Evolutionary conservation across 164 flowering plant species (phyloP).

Genomic region (Akebia trifoliata): DNA sequence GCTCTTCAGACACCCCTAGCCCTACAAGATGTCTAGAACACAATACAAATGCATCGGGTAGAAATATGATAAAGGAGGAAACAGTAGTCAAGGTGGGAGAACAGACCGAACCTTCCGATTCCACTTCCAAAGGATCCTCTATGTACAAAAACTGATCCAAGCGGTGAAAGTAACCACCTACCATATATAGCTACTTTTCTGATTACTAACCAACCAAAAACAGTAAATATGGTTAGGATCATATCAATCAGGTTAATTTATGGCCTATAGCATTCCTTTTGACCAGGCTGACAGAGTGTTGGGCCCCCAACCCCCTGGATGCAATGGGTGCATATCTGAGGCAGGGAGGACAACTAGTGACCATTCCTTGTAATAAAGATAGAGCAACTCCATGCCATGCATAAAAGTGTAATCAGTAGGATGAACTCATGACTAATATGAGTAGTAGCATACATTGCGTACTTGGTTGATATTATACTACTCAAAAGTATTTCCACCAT

Average conservation of each 20-base stretch:
- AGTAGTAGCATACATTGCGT: background rate
- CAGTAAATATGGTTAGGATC: background rate
- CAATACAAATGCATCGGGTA: background rate
- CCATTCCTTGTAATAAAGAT: too few species aligned
- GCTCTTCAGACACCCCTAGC: slow-evolving; percentile 2
- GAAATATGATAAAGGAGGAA: background rate
- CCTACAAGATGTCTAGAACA: slow-evolving; percentile 8
- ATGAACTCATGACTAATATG: background rate
- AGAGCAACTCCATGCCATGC: background rate
- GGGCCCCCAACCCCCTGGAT: background rate
- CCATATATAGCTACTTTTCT: background rate
- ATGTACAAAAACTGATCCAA: background rate
- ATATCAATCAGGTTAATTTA: too few species aligned
- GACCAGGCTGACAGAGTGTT: too few species aligned
- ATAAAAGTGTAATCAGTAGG: background rate
- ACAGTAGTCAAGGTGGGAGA: background rate
- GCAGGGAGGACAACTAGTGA: background rate
- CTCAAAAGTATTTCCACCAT: too few species aligned
- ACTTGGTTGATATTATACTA: too few species aligned
- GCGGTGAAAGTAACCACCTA: background rate
- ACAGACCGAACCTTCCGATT: background rate
- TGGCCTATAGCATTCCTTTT: too few species aligned
- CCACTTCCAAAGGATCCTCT: background rate
- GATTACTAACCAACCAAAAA: background rate
- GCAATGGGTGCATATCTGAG: background rate